Base-by-base conservation (phyloP, 2,329 filamentous ascomycete genomes). In the Stachybotrys chlorohalonatus region DNA sequence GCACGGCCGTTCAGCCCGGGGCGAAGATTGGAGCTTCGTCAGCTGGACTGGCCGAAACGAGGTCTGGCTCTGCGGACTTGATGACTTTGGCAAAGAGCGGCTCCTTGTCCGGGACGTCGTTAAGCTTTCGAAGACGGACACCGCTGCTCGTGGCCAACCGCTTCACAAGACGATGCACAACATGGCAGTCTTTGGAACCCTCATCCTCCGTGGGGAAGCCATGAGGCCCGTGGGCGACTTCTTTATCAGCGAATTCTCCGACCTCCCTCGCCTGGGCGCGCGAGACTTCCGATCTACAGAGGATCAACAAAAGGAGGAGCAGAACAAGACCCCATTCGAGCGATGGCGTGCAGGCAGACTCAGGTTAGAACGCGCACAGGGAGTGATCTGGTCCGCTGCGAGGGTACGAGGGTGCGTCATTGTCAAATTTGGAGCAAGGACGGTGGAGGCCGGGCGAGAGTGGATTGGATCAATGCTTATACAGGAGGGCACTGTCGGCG, bases 41-140 rank as follows among this genome's bases (percentile, higher is more conserved):
- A 80, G 79, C 58, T 97, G 94, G 84, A 82, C 78, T 56, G 91
- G 90, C 9, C 81, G 88, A 59, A 97, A 96, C 66, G 94, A 99
- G 72, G 80, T 97, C n/a, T 93, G 87, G 84, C 67, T 73, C 47
- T 57, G 63, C 1, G 63, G 68, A 3, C 58, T 66, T 57, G 62
- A 62, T 1, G 59, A 64, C 17, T 65, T 70, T 30, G 63, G 65
- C 7, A 73, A 68, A 31, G 73, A 68, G 54, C 81, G 85, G 57
- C 77, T 97, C 15, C 75, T 97, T 1, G 78, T 97, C n/a, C 80
- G 93, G 57, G 94, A 99, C 69, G 87, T 89, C 8, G 77, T 97
- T 49, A 81, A 92, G 11, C 75, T 99, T 6, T 83, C 89, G 58
- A 77, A 77, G 24, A 76, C 80, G 57, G 65, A 70, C 48, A 75